phyloP scores from a whole-genome alignment of 805 yeast species.

The Metschnikowia sp. region DNA sequence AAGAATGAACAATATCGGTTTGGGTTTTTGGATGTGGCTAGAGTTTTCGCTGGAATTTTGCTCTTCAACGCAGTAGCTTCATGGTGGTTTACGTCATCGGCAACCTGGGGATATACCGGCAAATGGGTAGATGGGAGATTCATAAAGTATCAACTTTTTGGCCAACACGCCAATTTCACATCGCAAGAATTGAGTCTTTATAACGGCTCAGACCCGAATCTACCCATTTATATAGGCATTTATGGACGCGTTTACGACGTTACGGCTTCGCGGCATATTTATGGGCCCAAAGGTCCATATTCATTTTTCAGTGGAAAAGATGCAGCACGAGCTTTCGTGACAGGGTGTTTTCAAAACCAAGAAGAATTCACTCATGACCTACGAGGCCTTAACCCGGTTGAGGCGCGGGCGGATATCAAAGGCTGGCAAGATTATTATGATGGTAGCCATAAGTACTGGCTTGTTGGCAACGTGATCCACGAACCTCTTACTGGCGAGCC shows the following conservation, averaged over 20 bases:
- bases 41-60: slow-evolving; percentile 46
- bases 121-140: slow-evolving; percentile 45
- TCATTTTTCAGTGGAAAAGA: slow-evolving; percentile 60
- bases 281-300: slow-evolving; percentile 61
- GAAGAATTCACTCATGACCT: slow-evolving; percentile 65
- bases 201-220: slow-evolving; percentile 45
- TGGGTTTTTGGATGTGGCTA: slow-evolving; percentile 34
- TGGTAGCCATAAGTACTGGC: slow-evolving; percentile 52
- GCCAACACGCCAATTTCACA: slow-evolving; percentile 31
- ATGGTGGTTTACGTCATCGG: slow-evolving; percentile 54
- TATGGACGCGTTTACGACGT: slow-evolving; percentile 68
- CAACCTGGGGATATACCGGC: slow-evolving; percentile 62
- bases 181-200: slow-evolving; percentile 45
- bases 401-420: slow-evolving; percentile 36
- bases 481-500: slow-evolving; percentile 44
- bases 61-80: slow-evolving; percentile 48
- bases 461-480: slow-evolving; percentile 54
- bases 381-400: slow-evolving; percentile 50
- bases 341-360: slow-evolving; percentile 58
- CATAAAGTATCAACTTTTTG: slow-evolving; percentile 23
- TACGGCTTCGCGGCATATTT: slow-evolving; percentile 43
- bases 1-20: not conserved
- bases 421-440: slow-evolving; percentile 55
- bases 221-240: slow-evolving; percentile 58
- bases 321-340: slow-evolving; percentile 64